These are phyloP conservation scores for Hemisphaericaspora xylofermentans DNA, from an alignment of 1,139 yeast species.

Conservation along the genomic window DNA sequence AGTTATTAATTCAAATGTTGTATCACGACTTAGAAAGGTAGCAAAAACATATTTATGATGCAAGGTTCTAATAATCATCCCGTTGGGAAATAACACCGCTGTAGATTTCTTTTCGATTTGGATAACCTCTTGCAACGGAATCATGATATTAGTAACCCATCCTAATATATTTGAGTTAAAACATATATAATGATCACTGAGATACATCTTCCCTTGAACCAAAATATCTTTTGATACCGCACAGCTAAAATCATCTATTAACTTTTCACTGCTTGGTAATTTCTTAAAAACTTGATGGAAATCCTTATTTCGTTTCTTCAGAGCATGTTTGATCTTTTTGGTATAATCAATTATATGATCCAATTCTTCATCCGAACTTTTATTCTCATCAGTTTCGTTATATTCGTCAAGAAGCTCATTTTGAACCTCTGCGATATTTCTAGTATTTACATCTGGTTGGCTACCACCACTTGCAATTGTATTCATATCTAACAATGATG, in stretches of 20 bases:
- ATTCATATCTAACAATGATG: neutral
- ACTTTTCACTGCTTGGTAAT: slow-evolving; percentile 50
- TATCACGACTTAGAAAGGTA: slow-evolving; percentile 65
- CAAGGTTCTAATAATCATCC: slow-evolving; percentile 66
- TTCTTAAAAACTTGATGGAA: slow-evolving; percentile 63
- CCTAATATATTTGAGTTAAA: slow-evolving; percentile 76
- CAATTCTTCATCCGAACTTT: slow-evolving; percentile 16
- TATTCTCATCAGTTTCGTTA: slow-evolving; percentile 9
- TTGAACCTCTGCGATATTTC: slow-evolving; percentile 4
- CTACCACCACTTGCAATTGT: neutral
- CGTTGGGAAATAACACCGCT: slow-evolving; percentile 74
- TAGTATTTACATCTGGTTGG: neutral
- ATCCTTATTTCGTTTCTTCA: slow-evolving; percentile 53
- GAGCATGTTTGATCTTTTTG: slow-evolving; percentile 27
- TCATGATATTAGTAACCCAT: slow-evolving; percentile 65
- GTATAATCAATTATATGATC: slow-evolving; percentile 22
- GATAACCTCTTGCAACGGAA: slow-evolving; percentile 68
- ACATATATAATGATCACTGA: slow-evolving; percentile 58
- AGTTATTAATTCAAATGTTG: slow-evolving; percentile 59
- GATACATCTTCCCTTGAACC: slow-evolving; percentile 68
- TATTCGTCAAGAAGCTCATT: slow-evolving; percentile 7
- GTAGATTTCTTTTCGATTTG: slow-evolving; percentile 72
- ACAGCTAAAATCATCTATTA: slow-evolving; percentile 68
- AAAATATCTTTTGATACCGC: slow-evolving; percentile 71
- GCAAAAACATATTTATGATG: slow-evolving; percentile 75